Percentiles rank a stretch among this genome's conserved stretches.
These are phyloP conservation scores for Aspergillus sp. DNA, from an alignment of 2,329 filamentous ascomycete species.

Conservation along the genomic window DNA sequence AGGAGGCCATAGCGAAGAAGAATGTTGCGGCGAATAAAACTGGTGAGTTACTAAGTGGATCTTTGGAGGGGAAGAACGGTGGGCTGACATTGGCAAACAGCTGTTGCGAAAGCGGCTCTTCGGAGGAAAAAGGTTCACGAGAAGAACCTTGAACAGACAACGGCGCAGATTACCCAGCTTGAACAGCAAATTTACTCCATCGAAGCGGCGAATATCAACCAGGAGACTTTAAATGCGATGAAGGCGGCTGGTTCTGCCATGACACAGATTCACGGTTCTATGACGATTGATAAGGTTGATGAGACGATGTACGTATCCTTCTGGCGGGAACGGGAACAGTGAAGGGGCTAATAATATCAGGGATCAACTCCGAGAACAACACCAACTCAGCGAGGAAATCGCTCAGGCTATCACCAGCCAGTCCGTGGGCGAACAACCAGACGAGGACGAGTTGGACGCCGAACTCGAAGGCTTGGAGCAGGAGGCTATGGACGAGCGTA, in stretches of 20 bases:
- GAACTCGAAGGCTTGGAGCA: conserved; percentile 85
- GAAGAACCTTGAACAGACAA: conserved; percentile 83
- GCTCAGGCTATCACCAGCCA: conserved; percentile 72
- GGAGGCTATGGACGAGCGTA: conserved; percentile 85
- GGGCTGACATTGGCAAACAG: conserved; percentile 7
- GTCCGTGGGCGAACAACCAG: conserved; percentile 60
- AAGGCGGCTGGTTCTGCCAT: conserved; percentile 84
- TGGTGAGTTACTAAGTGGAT: conserved; percentile 51
- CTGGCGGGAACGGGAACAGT: not conserved
- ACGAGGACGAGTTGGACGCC: conserved; percentile 79
- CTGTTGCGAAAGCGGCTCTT: conserved; percentile 83
- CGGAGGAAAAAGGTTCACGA: conserved; percentile 93
- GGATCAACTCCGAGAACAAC: conserved; percentile 86
- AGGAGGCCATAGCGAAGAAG: conserved; percentile 82
- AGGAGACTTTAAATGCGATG: conserved; percentile 92
- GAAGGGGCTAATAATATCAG: conserved; percentile 38
- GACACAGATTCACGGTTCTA: conserved; percentile 82
- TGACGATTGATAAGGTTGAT: conserved; percentile 92
- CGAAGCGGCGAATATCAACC: conserved; percentile 97
- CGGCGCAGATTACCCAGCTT: conserved; percentile 80
- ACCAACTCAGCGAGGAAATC: conserved; percentile 89
- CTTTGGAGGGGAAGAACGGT: not conserved
- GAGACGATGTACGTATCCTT: conserved; percentile 70
- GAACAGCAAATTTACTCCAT: conserved; percentile 96
- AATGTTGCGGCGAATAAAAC: conserved; percentile 84